A percentile compares a stretch with the other conserved stretches of the same genome.
These are phyloP conservation scores for Leishmania aethiopica DNA, from an alignment of 208 protist genomes.

Conservation along the genomic window DNA sequence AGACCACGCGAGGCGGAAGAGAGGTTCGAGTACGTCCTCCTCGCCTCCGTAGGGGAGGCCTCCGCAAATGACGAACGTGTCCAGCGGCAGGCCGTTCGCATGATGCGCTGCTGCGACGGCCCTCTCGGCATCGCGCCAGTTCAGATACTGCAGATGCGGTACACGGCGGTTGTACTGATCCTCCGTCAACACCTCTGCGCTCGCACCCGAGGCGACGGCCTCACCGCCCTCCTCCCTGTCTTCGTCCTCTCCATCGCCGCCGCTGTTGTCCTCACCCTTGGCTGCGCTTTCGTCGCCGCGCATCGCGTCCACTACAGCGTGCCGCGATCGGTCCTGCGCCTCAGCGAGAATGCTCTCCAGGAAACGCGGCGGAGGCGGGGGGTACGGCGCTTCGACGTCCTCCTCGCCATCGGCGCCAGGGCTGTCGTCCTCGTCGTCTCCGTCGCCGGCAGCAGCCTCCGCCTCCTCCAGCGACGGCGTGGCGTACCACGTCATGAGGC, in stretches of 20 bases:
- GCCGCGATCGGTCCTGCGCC: constrained; percentile 21
- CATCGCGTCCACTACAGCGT: constrained; percentile 32
- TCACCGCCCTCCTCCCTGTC: constrained; percentile 35
- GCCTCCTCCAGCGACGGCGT: constrained; percentile 65
- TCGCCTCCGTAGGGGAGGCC: constrained; percentile 93
- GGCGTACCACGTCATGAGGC: constrained; percentile 89
- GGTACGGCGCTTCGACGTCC: constrained; percentile 43
- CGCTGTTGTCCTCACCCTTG: constrained; percentile 27
- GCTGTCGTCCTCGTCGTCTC: constrained; percentile 38
- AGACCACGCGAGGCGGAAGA: constrained; percentile 92
- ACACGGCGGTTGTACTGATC: constrained; percentile 94
- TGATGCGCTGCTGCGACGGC: constrained; percentile 82
- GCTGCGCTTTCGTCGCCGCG: constrained; percentile 1
- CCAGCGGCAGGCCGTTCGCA: constrained; percentile 73
- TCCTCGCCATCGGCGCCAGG: constrained; percentile 10
- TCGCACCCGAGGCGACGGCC: constrained; percentile 4
- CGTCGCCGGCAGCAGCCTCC: background rate
- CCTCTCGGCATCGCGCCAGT: constrained; percentile 93
- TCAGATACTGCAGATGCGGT: constrained; percentile 91
- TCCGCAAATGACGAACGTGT: constrained; percentile 90
- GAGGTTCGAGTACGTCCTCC: constrained; percentile 84
- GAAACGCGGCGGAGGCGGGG: constrained; percentile 34
- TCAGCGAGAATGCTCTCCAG: constrained; percentile 15
- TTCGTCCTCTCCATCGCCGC: constrained; percentile 4
- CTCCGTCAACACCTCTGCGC: constrained; percentile 86